Evolutionary conservation across 1,284 basidiomycete genomes (phyloP), one percentile per base, ranked within the genome.

Genomic region (Serendipita sp.): DNA sequence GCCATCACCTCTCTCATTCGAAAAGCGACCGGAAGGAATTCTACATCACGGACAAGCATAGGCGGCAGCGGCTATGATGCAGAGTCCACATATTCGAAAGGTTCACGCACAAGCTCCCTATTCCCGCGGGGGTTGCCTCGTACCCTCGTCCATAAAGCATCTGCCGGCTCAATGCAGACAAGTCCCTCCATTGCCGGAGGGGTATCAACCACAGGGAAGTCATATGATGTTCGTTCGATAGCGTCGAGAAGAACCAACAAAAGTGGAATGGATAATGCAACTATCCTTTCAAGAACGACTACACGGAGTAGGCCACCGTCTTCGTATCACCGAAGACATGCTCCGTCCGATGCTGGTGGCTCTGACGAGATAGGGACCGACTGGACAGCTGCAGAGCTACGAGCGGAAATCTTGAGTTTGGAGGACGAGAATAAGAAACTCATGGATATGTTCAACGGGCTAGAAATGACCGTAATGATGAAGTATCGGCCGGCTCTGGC

Each of bases 371-470:
- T 75, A 58, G 71, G 53, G 29, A 29, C 34, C 8, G 65, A 81
- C 62, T 78, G 79, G 65, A 79, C 83, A 8, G 77, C 81, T 61
- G 75, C 78, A 64, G 79, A 85, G 60, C 82, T 89, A 64, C 79
- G 78, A 50, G 74, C 78, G 60, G 84, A 87, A 67, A 85, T 89
- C 62, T 74, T 78, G 65, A 72, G 76, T 3, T 79, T 87, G 50
- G 86, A 88, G 70, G 80, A 81, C 35, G 86, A 88, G 70, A 81
- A 80, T 13, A 77, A 77, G 65, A 76, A 84, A 61, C 71, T 88
- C 47, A 78, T 87, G 70, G 85, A 88, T 69, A 85, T 85, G 3
- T 88, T 88, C 70, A 85, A 82, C 67, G 86, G 85, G 13, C 74
- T 88, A 45, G 86, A 88, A 70, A 74, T 88, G 62, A 85, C 79